Conservation (phyloP, 2,329 filamentous ascomycete genomes). For the Neofusicoccum cordaticola region DNA sequence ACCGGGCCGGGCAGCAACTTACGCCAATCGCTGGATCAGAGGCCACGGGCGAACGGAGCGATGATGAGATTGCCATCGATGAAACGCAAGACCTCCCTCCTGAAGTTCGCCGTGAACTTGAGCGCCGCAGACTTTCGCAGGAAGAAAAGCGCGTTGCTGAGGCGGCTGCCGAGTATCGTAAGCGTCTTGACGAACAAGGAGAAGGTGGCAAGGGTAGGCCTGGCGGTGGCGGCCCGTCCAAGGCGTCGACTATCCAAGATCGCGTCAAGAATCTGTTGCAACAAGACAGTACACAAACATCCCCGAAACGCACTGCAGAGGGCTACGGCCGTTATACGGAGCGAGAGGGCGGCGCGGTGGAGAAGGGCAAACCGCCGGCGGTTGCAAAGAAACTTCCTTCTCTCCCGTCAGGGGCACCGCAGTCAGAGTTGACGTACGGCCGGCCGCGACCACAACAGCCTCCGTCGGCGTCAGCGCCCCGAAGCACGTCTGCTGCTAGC, state of each 20-base stretch:
- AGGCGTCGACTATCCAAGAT: constrained; percentile 84
- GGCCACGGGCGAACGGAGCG: constrained; percentile 64
- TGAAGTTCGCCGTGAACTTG: constrained; percentile 85
- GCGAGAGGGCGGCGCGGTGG: constrained; percentile 27
- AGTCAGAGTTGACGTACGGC: constrained; percentile 13
- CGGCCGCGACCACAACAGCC: constrained; percentile 23
- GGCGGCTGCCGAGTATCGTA: constrained; percentile 83
- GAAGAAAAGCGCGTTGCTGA: constrained; percentile 88
- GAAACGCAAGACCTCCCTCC: constrained; percentile 73
- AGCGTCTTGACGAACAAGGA: constrained; percentile 65
- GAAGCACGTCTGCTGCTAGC: constrained; percentile 22
- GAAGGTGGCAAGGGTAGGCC: constrained; percentile 42
- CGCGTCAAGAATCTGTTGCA: constrained; percentile 79
- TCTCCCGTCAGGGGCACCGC: background rate
- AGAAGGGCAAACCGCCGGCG: constrained; percentile 4
- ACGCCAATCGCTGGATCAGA: constrained; percentile 77
- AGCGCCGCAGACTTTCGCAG: constrained; percentile 74
- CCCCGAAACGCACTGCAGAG: constrained; percentile 69
- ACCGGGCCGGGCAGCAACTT: constrained; percentile 21
- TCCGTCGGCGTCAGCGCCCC: background rate
- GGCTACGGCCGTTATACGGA: constrained; percentile 86
- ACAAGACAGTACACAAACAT: constrained; percentile 61
- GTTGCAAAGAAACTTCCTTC: constrained; percentile 2
- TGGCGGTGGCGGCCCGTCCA: constrained; percentile 27
- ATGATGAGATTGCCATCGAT: constrained; percentile 63